Evolutionary conservation across 2,329 filamentous ascomycete species (phyloP), one percentile per base, ranked within the genome.

Genomic region (Fusarium tanahbumbuense): DNA sequence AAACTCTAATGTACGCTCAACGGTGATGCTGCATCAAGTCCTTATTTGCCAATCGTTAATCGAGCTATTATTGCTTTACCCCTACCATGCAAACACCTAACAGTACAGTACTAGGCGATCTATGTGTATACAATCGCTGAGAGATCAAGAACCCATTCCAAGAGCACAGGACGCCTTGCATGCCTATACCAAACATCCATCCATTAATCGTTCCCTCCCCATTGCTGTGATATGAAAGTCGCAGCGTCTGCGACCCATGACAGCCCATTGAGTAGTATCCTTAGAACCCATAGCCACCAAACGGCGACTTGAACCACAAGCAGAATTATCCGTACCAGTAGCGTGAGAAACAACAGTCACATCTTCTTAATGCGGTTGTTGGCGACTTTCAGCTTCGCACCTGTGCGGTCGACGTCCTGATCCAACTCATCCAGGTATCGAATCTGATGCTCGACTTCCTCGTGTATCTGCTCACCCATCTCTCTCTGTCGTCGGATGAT

Each of bases 401-500:
- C 84, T 18, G 93, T 83, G 8, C 90, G 83, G 66, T 90, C 88
- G 5, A 86, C 86, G 79, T 94, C 91, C 58, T 89, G 83, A 68
- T 91, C 89, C 66, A 94, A 77, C 70, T 88, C 79, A 15, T 88
- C 86, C 30, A 96, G 82, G 87, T 93, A 88, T 77, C 88, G 86
- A 57, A 89, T 91, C 82, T 95, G 92, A 70, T 88, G 80, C 56
- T 89, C 86, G 59, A 94, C 85, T 82, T 95, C 93, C 52, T 90
- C 87, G 68, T 92, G 87, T 75, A 96, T 94, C 60, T 89, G 86
- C 48, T 93, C 82, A 1, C 92, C 92, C 87, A 95, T 92, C 79
- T 94, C 90, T 76, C 88, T 90, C 82, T 95, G 91, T 62, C 91
- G 83, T 49, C 89, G 83, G 48, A 95, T 90, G 49, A 93, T 90